Percentiles rank a stretch among this genome's conserved stretches.
Conservation (phyloP, 2,329 filamentous ascomycete genomes). For the Ceratocystis diversiconidia region DNA sequence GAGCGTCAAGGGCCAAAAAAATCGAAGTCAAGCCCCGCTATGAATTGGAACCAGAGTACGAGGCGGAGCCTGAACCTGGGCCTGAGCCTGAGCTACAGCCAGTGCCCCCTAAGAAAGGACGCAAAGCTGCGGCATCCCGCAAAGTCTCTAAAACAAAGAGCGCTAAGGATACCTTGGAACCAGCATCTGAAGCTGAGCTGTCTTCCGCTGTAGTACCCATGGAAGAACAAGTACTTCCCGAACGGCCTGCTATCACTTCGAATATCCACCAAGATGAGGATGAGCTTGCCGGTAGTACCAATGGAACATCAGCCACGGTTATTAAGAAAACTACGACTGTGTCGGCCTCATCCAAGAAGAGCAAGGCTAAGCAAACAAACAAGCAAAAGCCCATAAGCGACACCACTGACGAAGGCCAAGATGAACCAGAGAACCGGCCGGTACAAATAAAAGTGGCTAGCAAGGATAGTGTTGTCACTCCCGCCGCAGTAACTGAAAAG, state of each 20-base stretch:
- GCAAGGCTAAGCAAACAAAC: constrained; percentile 12
- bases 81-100: constrained; percentile 26
- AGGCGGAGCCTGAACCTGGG: neutral
- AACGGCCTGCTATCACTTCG: neutral
- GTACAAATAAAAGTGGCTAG: constrained; percentile 11
- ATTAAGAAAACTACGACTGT: constrained; percentile 25
- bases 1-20: constrained; percentile 23
- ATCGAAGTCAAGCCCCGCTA: neutral
- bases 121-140: constrained; percentile 34
- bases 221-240: neutral
- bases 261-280: constrained; percentile 20
- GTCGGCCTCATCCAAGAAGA: constrained; percentile 23
- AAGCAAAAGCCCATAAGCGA: constrained; percentile 17
- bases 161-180: constrained; percentile 30
- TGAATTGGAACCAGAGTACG: neutral
- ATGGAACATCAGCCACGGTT: constrained; percentile 31
- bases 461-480: neutral
- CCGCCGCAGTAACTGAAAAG: neutral
- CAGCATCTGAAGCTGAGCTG: constrained; percentile 20
- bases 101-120: constrained; percentile 39
- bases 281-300: constrained; percentile 29
- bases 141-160: constrained; percentile 38
- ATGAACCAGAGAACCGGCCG: constrained; percentile 3
- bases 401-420: neutral
- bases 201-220: neutral